phyloP scores from a whole-genome alignment of 768 basidiomycete genomes.

The Phanerodontia chrysosporium region DNA sequence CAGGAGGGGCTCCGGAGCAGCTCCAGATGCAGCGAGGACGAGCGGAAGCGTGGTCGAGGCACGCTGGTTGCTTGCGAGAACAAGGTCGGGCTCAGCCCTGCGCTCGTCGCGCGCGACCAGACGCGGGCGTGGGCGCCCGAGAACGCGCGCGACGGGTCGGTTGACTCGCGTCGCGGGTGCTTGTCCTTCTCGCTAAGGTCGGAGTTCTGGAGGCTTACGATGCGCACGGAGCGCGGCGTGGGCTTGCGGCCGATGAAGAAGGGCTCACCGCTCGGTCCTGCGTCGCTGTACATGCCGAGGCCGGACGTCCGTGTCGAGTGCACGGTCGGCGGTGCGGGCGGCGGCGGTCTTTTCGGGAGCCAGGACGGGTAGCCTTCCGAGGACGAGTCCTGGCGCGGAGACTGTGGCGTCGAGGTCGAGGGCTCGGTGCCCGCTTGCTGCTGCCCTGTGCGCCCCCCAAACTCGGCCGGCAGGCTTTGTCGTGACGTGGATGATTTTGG shows the following conservation, averaged over 20 bases:
- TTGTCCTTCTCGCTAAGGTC: conserved; percentile 35
- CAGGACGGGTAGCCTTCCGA: conserved; percentile 80
- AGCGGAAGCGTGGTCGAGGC: conserved; percentile 63
- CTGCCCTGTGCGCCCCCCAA: conserved; percentile 3
- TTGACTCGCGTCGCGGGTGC: conserved; percentile 35
- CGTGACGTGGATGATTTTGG: conserved; percentile 24
- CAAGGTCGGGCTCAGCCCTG: conserved; percentile 39
- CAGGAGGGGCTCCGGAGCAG: conserved; percentile 58
- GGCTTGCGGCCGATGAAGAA: conserved; percentile 66
- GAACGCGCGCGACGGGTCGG: conserved; percentile 42
- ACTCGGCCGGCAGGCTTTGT: conserved; percentile 18
- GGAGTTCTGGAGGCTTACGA: conserved; percentile 65
- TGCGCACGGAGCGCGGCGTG: conserved; percentile 77
- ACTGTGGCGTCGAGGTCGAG: conserved; percentile 21
- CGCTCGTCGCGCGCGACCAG: conserved; percentile 56
- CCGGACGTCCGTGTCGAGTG: conserved; percentile 41
- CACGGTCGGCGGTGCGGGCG: conserved; percentile 71
- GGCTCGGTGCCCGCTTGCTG: conserved; percentile 9
- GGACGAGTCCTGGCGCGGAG: conserved; percentile 23
- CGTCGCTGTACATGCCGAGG: conserved; percentile 31
- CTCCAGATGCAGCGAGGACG: conserved; percentile 63
- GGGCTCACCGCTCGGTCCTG: conserved; percentile 17
- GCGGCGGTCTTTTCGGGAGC: conserved; percentile 76
- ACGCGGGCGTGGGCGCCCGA: conserved; percentile 38
- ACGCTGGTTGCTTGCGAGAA: conserved; percentile 32